phyloP scores from a whole-genome alignment of 371 early-diverging fungal species.

The Rhizoclosmatium hyalinum region DNA sequence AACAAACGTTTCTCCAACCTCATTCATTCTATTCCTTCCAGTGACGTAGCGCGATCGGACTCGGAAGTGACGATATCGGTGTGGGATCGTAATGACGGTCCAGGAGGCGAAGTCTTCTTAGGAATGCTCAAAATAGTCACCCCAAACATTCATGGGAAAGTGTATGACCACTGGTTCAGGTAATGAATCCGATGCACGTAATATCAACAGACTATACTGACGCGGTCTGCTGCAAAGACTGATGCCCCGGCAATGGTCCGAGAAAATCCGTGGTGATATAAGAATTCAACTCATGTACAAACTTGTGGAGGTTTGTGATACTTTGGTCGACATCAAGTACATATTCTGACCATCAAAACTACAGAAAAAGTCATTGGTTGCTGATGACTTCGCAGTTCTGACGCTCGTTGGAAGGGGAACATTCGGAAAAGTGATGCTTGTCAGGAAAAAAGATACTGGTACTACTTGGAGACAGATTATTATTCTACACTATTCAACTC shows the following conservation, averaged over 20 bases:
- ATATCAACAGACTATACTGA: not conserved
- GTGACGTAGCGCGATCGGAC: slow-evolving; percentile 70
- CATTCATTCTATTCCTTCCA: slow-evolving; percentile 17
- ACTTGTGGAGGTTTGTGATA: slow-evolving; percentile 44
- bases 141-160: slow-evolving; percentile 54
- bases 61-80: slow-evolving; percentile 69
- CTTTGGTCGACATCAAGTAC: slow-evolving; percentile 63
- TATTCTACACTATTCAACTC: slow-evolving; percentile 39
- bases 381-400: slow-evolving; percentile 76
- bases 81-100: slow-evolving; percentile 43
- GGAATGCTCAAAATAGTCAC: slow-evolving; percentile 61
- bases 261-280: slow-evolving; percentile 70
- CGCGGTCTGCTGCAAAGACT: slow-evolving; percentile 33
- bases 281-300: slow-evolving; percentile 68
- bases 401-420: slow-evolving; percentile 81
- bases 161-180: slow-evolving; percentile 72
- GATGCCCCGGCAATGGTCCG: slow-evolving; percentile 55
- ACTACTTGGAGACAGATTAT: slow-evolving; percentile 54
- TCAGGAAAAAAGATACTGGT: slow-evolving; percentile 64
- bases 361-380: slow-evolving; percentile 57
- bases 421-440: slow-evolving; percentile 86
- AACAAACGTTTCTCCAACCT: not conserved
- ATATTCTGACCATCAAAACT: slow-evolving; percentile 47
- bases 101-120: slow-evolving; percentile 54
- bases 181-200: not conserved